Conservation (phyloP, 805 yeast genomes). For the Blastobotrys americana region DNA sequence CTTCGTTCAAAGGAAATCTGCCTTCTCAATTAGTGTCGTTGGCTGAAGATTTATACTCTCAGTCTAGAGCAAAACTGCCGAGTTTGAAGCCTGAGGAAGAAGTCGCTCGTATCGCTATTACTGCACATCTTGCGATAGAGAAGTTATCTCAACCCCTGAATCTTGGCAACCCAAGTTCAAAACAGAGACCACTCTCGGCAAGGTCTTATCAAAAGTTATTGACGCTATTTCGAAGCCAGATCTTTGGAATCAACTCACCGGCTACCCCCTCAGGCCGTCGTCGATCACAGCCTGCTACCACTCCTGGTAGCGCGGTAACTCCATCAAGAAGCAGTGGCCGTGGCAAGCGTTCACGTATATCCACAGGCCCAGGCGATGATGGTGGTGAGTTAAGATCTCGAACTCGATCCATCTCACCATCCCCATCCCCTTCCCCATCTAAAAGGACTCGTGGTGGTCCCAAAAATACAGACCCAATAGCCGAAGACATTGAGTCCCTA, state of each 20-base stretch:
- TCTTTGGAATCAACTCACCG: slow-evolving; percentile 3
- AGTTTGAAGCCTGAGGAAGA: slow-evolving; percentile 21
- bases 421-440: slow-evolving; percentile 12
- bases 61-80: slow-evolving; percentile 12
- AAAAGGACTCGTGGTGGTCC: slow-evolving; percentile 16
- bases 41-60: slow-evolving; percentile 9
- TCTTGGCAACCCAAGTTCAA: slow-evolving; percentile 13
- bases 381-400: background rate
- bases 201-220: slow-evolving; percentile 16
- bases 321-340: background rate
- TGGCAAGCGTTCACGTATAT: slow-evolving; percentile 3
- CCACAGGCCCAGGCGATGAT: slow-evolving; percentile 1
- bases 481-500: slow-evolving; percentile 14
- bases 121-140: slow-evolving; percentile 23
- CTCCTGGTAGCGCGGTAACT: background rate
- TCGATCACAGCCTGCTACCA: background rate
- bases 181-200: slow-evolving; percentile 21
- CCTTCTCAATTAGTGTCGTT: slow-evolving; percentile 10
- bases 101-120: slow-evolving; percentile 18
- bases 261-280: background rate
- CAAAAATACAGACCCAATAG: slow-evolving; percentile 19
- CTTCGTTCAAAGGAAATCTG: slow-evolving; percentile 4
- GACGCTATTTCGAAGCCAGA: slow-evolving; percentile 15
- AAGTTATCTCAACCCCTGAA: slow-evolving; percentile 7
- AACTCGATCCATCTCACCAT: too few species aligned